Evolutionary conservation across 2,329 filamentous ascomycete genomes (phyloP), one percentile per base, ranked within the genome.

Genomic region (Coccinonectria pachysandricola): DNA sequence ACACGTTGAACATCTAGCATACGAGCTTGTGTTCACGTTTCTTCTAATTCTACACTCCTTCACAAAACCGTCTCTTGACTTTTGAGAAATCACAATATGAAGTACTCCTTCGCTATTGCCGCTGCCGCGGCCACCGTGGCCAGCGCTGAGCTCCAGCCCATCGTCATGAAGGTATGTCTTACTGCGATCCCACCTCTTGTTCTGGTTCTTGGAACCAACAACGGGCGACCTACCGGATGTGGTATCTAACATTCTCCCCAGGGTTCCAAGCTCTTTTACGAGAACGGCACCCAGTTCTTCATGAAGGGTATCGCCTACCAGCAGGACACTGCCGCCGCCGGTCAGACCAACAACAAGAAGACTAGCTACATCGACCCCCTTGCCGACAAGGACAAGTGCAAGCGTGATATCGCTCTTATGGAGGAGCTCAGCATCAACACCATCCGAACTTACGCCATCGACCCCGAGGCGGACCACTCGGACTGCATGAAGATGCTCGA

Each of bases 291-390:
- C 11, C 64, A 71, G 47, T 71, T 71, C 61, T 92, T 76, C 68
- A 84, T 96, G 57, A 84, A 80, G 58, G 91, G 91, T 62, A 68
- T 98, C 45, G 91, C 91, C 42, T 98, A 98, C 64, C 91, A 98
- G 66, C 75, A 87, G 63, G 82, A 88, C 46, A 65, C 65, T 39
- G 65, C 64, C 39, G 63, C 70, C 27, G 68, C 66, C 27, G 69
- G 74, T 35, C 49, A 49, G 31, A 62, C 64, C 28, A 64, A 33
- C 34, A 35, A 60, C 19, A 55, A 54, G 28, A 53, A 50, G 32
- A 53, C 57, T 30, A 65, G 65, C 36, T 96, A 87, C 65, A 70
- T 65, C 37, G 91, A 98, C 52, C 88, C 91, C 32, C 74, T 98
- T 20, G 69, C 84, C 42, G 75, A 93, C 49, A 58, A 61, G 31